phyloP scores from a whole-genome alignment of 78 protist species.

The Chrysochromulina parva region DNA sequence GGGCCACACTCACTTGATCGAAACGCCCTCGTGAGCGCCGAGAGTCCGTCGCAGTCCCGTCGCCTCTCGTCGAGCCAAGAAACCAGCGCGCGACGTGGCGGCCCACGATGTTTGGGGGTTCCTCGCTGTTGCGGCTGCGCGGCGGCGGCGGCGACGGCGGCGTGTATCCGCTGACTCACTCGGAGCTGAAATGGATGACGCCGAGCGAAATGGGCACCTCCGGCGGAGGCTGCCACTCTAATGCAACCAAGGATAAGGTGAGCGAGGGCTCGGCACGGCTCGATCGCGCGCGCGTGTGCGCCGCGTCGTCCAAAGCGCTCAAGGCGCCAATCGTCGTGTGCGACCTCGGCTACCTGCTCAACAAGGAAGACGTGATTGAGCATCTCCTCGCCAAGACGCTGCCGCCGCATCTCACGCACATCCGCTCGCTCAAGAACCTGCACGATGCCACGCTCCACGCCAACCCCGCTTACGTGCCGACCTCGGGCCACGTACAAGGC shows the following conservation, averaged over 20 bases:
- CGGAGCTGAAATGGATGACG: background rate
- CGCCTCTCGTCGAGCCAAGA: too few species aligned
- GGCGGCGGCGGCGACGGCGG: conserved; percentile 37
- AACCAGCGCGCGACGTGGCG: too few species aligned
- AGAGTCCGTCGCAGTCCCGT: too few species aligned
- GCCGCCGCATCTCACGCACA: background rate
- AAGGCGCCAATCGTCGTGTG: background rate
- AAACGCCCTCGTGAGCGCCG: too few species aligned
- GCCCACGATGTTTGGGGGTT: too few species aligned
- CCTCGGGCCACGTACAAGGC: background rate
- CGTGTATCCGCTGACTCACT: background rate
- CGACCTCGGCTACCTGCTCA: background rate
- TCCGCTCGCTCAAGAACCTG: background rate
- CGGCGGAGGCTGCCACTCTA: background rate
- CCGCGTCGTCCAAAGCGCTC: background rate
- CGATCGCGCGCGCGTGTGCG: background rate
- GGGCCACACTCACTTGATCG: too few species aligned
- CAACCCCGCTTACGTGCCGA: background rate
- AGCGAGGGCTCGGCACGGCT: background rate
- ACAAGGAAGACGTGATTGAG: background rate
- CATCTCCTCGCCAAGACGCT: background rate
- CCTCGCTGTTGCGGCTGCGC: background rate
- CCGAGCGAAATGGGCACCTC: background rate
- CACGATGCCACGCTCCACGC: background rate
- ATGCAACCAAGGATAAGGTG: background rate